phyloP scores from a whole-genome alignment of 1,284 basidiomycete species.

The Cystobasidium sp. region DNA sequence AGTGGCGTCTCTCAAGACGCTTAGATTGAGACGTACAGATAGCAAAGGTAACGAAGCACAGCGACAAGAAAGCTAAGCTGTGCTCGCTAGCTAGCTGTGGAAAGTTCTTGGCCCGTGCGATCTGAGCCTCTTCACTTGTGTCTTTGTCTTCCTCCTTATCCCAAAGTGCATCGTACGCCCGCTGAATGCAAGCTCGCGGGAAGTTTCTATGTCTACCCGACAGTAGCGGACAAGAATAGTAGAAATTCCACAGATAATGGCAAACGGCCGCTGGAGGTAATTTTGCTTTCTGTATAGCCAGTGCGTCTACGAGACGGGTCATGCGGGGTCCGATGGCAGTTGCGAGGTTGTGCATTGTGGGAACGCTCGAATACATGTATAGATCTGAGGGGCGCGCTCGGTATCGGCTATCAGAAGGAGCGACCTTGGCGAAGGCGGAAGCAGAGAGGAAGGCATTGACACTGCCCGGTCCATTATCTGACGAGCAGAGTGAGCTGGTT shows the following conservation, averaged over 20 bases:
- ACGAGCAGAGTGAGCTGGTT: neutral
- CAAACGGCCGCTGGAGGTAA: constrained; percentile 29
- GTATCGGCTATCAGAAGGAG: neutral
- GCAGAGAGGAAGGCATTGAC: constrained; percentile 27
- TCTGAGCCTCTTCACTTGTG: constrained; percentile 16
- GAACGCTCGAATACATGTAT: constrained; percentile 3
- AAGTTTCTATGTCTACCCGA: constrained; percentile 5
- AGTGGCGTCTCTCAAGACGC: neutral
- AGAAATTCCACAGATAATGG: constrained; percentile 41
- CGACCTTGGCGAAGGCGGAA: constrained; percentile 15
- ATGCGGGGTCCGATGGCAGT: constrained; percentile 3
- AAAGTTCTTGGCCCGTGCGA: constrained; percentile 25
- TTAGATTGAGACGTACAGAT: constrained; percentile 4
- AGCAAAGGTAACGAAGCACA: constrained; percentile 33
- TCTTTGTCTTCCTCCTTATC: constrained; percentile 13
- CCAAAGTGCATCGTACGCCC: constrained; percentile 29
- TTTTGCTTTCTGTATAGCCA: constrained; percentile 36
- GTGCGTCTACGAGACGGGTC: constrained; percentile 26
- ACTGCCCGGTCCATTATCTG: constrained; percentile 38
- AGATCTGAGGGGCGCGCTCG: constrained; percentile 31
- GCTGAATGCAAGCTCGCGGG: constrained; percentile 30
- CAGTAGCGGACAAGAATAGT: constrained; percentile 16
- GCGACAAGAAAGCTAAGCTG: constrained; percentile 36
- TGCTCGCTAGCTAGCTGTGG: constrained; percentile 30
- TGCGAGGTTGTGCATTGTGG: constrained; percentile 21